Percentiles rank a stretch among this genome's conserved stretches.
Evolutionary conservation across 2,329 filamentous ascomycete species (phyloP).

Genomic region (Byssothecium circinans): DNA sequence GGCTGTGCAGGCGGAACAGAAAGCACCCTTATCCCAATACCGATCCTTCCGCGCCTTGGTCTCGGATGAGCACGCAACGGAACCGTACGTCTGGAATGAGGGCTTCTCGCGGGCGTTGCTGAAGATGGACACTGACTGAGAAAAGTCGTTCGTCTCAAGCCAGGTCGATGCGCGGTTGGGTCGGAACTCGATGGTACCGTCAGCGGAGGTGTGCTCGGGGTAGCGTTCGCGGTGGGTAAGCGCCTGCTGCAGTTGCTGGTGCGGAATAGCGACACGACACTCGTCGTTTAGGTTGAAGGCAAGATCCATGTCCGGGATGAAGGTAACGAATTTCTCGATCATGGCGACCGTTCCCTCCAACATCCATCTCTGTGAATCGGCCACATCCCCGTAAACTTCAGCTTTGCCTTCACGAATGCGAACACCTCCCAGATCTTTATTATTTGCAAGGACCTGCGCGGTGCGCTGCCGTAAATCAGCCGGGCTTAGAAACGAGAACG

Average conservation of each 20-base stretch:
- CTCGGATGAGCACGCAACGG: constrained; percentile 61
- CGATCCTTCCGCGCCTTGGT: constrained; percentile 62
- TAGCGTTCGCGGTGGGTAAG: constrained; percentile 27
- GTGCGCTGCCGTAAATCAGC: constrained; percentile 56
- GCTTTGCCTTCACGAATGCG: constrained; percentile 58
- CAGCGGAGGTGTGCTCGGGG: constrained; percentile 23
- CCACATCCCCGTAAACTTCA: constrained; percentile 45
- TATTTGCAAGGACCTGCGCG: constrained; percentile 54
- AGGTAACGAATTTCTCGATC: constrained; percentile 53
- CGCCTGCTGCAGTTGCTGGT: constrained; percentile 31
- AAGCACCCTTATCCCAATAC: constrained; percentile 64
- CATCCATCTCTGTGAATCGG: constrained; percentile 61
- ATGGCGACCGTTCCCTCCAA: constrained; percentile 57
- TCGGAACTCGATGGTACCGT: constrained; percentile 41
- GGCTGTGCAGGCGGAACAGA: constrained; percentile 65
- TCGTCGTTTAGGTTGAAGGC: constrained; percentile 66
- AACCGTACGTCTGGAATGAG: constrained; percentile 47
- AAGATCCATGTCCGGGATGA: constrained; percentile 65
- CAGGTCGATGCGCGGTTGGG: constrained; percentile 43
- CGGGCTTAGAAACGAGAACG: constrained; percentile 58
- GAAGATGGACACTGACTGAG: constrained; percentile 33
- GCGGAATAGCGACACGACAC: constrained; percentile 58
- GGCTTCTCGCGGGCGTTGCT: constrained; percentile 41
- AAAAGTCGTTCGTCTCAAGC: constrained; percentile 27
- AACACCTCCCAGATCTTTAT: constrained; percentile 59